Conservation (phyloP, 345 rosid species). For the Laguncularia racemosa region DNA sequence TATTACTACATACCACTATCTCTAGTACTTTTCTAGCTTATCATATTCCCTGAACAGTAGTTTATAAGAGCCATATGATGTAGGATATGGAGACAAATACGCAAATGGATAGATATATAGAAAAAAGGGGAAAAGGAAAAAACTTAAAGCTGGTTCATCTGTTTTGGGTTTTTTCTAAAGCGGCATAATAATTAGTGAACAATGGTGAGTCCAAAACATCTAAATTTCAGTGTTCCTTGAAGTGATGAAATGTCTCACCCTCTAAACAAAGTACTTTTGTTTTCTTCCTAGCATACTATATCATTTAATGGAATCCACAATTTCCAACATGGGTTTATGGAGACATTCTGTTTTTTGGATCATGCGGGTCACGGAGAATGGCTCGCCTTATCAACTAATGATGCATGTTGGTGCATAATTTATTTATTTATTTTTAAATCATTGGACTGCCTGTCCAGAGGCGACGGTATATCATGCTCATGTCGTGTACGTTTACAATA, state of each 20-base stretch:
- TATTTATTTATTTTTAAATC: too few relatives aligned
- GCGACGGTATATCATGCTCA: too few relatives aligned
- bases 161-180: not conserved
- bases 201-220: slow-evolving; percentile 26
- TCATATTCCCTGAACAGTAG: too few relatives aligned
- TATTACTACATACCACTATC: too few relatives aligned
- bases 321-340: slow-evolving; percentile 24
- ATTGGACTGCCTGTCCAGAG: too few relatives aligned
- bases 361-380: not conserved
- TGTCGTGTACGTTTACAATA: too few relatives aligned
- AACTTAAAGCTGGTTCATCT: not conserved
- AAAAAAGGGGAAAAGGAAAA: not conserved
- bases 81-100: too few relatives aligned
- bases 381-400: not conserved
- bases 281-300: slow-evolving; percentile 8
- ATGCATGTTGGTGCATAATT: not conserved
- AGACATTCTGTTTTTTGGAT: slow-evolving; percentile 1
- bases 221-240: slow-evolving; percentile 59
- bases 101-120: not conserved
- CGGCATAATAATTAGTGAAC: not conserved
- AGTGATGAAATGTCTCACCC: slow-evolving; percentile 36
- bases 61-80: too few relatives aligned
- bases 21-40: too few relatives aligned
- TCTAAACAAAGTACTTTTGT: slow-evolving; percentile 21
- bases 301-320: slow-evolving; percentile 19